These are phyloP conservation scores for Aethionema arabicum DNA, from an alignment of 345 rosid species.

Conservation along the genomic window DNA sequence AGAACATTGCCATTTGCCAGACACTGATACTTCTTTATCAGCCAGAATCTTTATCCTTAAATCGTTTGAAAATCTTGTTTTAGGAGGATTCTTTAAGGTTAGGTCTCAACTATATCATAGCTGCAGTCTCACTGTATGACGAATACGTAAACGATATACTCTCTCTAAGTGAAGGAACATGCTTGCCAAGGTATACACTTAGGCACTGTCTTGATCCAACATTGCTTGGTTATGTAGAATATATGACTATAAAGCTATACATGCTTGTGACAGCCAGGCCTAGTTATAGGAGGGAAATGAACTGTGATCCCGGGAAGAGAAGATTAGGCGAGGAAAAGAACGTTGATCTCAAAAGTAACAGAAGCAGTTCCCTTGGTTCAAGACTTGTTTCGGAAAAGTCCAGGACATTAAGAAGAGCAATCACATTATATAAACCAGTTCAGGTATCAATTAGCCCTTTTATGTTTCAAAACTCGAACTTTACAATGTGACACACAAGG, in stretches of 20 bases:
- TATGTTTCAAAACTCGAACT: background rate
- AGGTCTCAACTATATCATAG: slow-evolving; percentile 65
- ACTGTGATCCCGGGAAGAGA: slow-evolving; percentile 31
- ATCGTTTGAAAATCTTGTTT: slow-evolving; percentile 16
- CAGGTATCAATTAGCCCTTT: slow-evolving; percentile 47
- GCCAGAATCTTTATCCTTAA: slow-evolving; percentile 12
- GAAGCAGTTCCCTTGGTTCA: slow-evolving; percentile 44
- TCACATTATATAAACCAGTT: slow-evolving; percentile 62
- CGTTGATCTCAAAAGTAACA: slow-evolving; percentile 40
- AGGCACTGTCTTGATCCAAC: background rate
- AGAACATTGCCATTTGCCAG: background rate
- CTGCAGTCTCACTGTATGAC: slow-evolving; percentile 67
- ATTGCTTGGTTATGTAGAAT: slow-evolving; percentile 2
- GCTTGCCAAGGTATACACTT: slow-evolving; percentile 64
- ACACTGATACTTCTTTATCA: background rate
- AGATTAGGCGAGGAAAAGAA: slow-evolving; percentile 35
- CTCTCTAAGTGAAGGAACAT: slow-evolving; percentile 75
- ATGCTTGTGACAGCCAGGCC: slow-evolving; percentile 73
- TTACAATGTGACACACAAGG: background rate
- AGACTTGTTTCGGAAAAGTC: slow-evolving; percentile 54
- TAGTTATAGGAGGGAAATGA: slow-evolving; percentile 48
- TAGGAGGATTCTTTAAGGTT: slow-evolving; percentile 73
- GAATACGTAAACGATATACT: slow-evolving; percentile 84
- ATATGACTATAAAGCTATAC: slow-evolving; percentile 7
- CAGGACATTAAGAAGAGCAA: slow-evolving; percentile 53